Evolutionary conservation across 208 protist genomes (phyloP).

Genomic region (Acanthamoeba royreba): DNA sequence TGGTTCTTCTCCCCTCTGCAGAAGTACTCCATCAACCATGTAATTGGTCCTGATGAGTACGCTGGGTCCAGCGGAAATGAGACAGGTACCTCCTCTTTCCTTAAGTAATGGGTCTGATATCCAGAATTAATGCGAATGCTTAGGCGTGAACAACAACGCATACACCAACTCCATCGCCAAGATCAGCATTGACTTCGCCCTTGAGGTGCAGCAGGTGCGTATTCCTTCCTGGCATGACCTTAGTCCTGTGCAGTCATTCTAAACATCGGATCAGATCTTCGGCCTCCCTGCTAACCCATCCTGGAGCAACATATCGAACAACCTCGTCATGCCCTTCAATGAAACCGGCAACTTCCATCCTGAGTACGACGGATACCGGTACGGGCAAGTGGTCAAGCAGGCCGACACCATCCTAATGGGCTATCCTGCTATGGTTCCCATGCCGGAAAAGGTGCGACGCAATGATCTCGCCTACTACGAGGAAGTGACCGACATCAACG

Average conservation of each 20-base stretch:
- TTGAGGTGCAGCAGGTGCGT: conserved; percentile 46
- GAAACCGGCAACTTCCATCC: background rate
- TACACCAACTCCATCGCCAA: conserved; percentile 46
- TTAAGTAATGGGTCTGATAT: no score
- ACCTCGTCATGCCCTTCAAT: background rate
- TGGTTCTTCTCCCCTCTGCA: no score
- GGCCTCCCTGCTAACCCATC: background rate
- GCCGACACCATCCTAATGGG: conserved; percentile 48
- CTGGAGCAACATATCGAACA: background rate
- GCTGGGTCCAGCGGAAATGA: conserved; percentile 41
- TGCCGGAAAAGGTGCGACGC: background rate
- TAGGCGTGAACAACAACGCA: no score
- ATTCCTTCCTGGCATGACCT: no score
- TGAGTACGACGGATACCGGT: conserved; percentile 5
- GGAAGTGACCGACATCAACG: background rate
- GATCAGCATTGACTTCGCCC: background rate
- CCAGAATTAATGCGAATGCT: no score
- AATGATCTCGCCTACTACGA: conserved; percentile 44
- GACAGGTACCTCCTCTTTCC: no score
- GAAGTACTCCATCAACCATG: conserved; percentile 52
- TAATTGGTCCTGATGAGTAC: conserved; percentile 59
- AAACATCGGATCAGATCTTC: no score
- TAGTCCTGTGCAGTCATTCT: no score
- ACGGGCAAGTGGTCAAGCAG: conserved; percentile 48
- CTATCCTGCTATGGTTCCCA: background rate